These are phyloP conservation scores for Solanum rostratum DNA, from an alignment of 257 asterid species.

Conservation along the genomic window DNA sequence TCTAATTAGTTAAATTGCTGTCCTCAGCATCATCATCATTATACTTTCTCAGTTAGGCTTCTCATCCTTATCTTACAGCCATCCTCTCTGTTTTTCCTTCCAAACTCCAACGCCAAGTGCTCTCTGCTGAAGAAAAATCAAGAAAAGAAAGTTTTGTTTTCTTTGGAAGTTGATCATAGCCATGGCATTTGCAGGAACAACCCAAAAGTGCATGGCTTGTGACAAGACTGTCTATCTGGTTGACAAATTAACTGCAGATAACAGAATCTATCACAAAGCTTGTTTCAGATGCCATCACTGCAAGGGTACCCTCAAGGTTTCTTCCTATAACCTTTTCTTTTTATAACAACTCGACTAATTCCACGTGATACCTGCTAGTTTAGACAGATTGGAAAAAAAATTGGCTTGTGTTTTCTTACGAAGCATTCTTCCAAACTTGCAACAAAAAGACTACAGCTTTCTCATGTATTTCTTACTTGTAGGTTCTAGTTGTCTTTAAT, in stretches of 20 bases:
- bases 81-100: background rate
- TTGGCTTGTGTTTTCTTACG: background rate
- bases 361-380: background rate
- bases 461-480: background rate
- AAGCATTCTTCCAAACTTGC: background rate
- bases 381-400: background rate
- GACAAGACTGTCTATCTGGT: slow-evolving; percentile 88
- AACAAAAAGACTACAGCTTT: background rate
- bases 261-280: slow-evolving; percentile 82
- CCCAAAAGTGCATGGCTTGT: slow-evolving; percentile 97
- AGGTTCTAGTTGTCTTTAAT: background rate
- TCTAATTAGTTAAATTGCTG: slow-evolving; percentile 18
- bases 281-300: slow-evolving; percentile 98
- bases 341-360: background rate
- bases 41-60: slow-evolving; percentile 1
- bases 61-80: slow-evolving; percentile 17
- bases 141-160: too few relatives aligned
- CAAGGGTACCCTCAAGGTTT: slow-evolving; percentile 88
- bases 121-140: background rate
- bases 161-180: background rate
- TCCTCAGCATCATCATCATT: slow-evolving; percentile 10
- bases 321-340: background rate
- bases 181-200: slow-evolving; percentile 98
- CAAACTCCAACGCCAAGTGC: background rate
- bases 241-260: slow-evolving; percentile 83